Base-by-base conservation (phyloP, 495 filamentous ascomycete genomes). In the Apiosordaria backusii region DNA sequence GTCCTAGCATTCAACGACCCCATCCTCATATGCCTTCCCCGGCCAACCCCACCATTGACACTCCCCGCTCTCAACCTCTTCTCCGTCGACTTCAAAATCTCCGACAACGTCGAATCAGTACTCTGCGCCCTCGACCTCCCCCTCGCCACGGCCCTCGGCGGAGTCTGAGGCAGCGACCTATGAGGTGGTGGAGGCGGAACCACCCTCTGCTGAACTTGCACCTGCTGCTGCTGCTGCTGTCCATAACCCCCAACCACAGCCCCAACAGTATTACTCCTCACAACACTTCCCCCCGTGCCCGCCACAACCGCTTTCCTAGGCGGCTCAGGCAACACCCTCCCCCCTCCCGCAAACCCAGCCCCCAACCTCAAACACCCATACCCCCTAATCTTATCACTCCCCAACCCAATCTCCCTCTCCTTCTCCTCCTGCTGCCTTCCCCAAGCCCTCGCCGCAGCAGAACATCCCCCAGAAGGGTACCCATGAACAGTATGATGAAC, bases 41-140 rank as follows among this genome's bases (percentile, higher is more conserved):
- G 59, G 13, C 22, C 22, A 35, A 25, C 4, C 10, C 16, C 24
- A 19, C 25, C 26, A n/a, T 18, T 27, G 5, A 66, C 55, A 23
- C 66, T 66, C 7, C 78, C 78, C 50, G 77, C 75, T 21, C 75
- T 75, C n/a, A 82, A 67, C 27, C 77, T 70, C 68, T 78, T 72
- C 25, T 80, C 80, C 0, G 79, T 82, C 26, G 77, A 78, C 19
- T 69, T 73, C 22, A 82, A 66, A 23, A 82, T 82, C 50, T 79
- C 72, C 2, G 77, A 70, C 24, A 82, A 63, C 2, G 76, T 78
- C 29, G 78, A 75, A 59, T 81, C 78, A 3, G 79, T 79, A 35
- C 71, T 77, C 1, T 61, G 25, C 27, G 25, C n/a, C 55, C 35
- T 45, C 35, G 35, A 45, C 13, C 63, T 65, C 35, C 76, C 69